Conservation (phyloP, 2,329 filamentous ascomycete species). For the Catunica adiposa region DNA sequence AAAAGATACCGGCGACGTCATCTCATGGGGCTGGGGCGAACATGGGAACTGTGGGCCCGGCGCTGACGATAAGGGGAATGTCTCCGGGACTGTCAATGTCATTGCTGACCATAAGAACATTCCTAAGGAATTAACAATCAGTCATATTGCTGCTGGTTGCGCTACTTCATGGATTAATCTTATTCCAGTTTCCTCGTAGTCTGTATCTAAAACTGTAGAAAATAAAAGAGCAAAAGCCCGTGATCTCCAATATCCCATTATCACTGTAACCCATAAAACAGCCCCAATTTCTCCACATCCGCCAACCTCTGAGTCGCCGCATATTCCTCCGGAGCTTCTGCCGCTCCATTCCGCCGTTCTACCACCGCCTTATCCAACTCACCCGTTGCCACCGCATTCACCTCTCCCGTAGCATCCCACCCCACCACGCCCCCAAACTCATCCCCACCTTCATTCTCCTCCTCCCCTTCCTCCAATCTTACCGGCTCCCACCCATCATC, state of each 20-base stretch:
- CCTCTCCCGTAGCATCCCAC: constrained; percentile 44
- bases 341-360: not conserved
- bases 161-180: constrained; percentile 70
- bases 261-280: constrained; percentile 21
- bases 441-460: constrained; percentile 34
- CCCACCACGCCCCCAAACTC: constrained; percentile 46
- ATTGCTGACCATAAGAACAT: constrained; percentile 43
- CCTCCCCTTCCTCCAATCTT: constrained; percentile 31
- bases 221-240: too few species aligned
- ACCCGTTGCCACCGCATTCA: not conserved
- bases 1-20: constrained; percentile 39
- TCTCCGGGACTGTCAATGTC: constrained; percentile 52
- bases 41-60: constrained; percentile 84
- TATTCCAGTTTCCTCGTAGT: constrained; percentile 14
- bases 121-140: constrained; percentile 34
- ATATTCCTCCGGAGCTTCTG: constrained; percentile 21
- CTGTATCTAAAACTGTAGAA: not conserved
- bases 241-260: not conserved
- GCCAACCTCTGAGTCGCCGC: constrained; percentile 61
- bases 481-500: constrained; percentile 63
- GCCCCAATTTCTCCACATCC: constrained; percentile 37
- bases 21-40: constrained; percentile 93
- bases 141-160: constrained; percentile 63
- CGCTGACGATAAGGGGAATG: constrained; percentile 41
- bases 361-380: not conserved